A percentile compares a stretch with the other conserved stretches of the same genome.
Conservation (phyloP, 73 alveolate genomes). For the Symbiodinium natans region DNA sequence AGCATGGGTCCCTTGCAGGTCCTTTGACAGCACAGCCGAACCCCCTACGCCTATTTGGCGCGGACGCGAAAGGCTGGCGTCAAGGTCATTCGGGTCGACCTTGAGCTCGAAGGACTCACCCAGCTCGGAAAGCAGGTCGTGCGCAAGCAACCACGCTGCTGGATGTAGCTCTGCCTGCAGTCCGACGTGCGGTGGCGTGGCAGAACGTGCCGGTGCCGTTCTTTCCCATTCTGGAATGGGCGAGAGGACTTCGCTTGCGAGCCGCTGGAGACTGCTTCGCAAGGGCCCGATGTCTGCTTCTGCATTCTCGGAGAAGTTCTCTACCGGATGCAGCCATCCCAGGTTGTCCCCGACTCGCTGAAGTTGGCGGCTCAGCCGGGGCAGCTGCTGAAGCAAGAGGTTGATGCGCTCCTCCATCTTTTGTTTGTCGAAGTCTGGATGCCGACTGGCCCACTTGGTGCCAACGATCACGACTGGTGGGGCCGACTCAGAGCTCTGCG, state of each 20-base stretch:
- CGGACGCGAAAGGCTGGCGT: neutral
- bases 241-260: neutral
- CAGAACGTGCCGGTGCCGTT: no score
- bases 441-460: neutral
- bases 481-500: no score
- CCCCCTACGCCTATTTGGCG: no score
- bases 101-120: neutral
- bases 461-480: neutral
- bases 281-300: neutral
- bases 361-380: neutral
- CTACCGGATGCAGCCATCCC: neutral
- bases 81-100: neutral
- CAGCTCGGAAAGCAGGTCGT: neutral
- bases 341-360: neutral
- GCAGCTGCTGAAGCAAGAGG: neutral
- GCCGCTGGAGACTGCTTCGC: neutral
- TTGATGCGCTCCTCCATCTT: neutral
- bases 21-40: neutral
- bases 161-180: neutral
- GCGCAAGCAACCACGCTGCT: neutral
- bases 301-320: neutral
- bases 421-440: neutral
- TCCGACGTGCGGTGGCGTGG: neutral
- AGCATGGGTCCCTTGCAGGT: neutral
- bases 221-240: neutral